Conservation (phyloP, 2,329 filamentous ascomycete genomes). For the Erysiphe pulchra region DNA sequence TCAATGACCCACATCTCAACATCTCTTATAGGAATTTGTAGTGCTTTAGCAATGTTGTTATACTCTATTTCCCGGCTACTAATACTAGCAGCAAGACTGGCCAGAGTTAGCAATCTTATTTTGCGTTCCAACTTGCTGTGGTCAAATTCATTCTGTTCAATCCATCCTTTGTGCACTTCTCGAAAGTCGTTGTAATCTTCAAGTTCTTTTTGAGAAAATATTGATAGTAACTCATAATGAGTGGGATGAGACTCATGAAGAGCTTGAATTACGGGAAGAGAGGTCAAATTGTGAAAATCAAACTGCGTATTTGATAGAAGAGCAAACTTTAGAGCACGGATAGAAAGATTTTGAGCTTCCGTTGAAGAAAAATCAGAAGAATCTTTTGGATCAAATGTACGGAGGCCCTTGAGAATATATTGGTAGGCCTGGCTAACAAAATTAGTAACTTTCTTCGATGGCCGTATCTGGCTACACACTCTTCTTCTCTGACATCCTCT, state of each 20-base stretch:
- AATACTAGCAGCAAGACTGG: conserved; percentile 62
- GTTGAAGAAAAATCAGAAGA: conserved; percentile 29
- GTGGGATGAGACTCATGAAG: conserved; percentile 62
- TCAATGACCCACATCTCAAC: conserved; percentile 99
- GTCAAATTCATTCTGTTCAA: conserved; percentile 52
- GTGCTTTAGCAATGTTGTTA: conserved; percentile 53
- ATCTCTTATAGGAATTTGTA: conserved; percentile 59
- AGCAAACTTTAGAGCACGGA: conserved; percentile 40
- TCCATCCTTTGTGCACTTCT: conserved; percentile 67
- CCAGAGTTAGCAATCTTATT: conserved; percentile 85
- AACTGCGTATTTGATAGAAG: conserved; percentile 39
- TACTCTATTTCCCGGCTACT: conserved; percentile 77
- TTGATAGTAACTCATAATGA: conserved; percentile 79
- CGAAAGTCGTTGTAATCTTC: conserved; percentile 93
- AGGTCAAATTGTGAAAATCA: conserved; percentile 47
- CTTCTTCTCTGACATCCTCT: conserved; percentile 47
- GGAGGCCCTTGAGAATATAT: conserved; percentile 36
- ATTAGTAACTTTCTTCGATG: not conserved
- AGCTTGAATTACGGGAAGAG: conserved; percentile 56
- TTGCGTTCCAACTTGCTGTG: conserved; percentile 61
- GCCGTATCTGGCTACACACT: conserved; percentile 23
- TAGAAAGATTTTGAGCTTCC: conserved; percentile 34
- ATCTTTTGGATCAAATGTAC: conserved; percentile 30
- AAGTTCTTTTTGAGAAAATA: conserved; percentile 81
- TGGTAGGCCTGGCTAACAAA: conserved; percentile 32